Evolutionary conservation across 2,329 filamentous ascomycete genomes (phyloP).

Genomic region (Colletotrichum incanum): DNA sequence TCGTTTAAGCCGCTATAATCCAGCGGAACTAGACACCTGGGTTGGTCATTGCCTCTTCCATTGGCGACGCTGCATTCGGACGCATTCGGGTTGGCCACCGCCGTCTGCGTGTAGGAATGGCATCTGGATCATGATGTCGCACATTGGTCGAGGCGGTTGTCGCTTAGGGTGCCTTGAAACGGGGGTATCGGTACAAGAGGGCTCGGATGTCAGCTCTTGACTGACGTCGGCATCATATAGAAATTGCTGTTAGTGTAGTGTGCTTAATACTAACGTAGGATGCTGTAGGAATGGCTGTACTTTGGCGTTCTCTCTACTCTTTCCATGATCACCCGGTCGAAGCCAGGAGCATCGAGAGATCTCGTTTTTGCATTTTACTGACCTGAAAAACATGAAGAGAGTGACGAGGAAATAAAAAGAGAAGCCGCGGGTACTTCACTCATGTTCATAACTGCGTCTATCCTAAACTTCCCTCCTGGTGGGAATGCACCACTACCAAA

Average conservation of each 20-base stretch:
- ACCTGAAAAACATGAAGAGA: not conserved
- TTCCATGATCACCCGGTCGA: too few species aligned
- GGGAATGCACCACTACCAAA: not conserved
- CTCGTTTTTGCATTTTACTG: too few species aligned
- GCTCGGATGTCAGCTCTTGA: not conserved
- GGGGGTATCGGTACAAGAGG: not conserved
- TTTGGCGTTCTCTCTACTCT: not conserved
- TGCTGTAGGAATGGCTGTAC: not conserved
- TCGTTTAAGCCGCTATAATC: not conserved
- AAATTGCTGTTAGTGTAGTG: not conserved
- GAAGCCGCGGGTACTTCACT: not conserved
- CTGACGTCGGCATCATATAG: not conserved
- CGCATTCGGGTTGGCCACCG: not conserved
- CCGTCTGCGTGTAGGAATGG: not conserved
- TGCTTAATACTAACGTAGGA: not conserved
- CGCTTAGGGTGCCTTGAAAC: not conserved
- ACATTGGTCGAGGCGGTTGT: not conserved
- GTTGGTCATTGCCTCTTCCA: not conserved
- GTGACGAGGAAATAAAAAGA: not conserved
- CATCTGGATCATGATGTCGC: not conserved
- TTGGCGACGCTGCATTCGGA: not conserved
- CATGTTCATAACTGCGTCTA: not conserved
- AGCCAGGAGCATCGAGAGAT: not conserved
- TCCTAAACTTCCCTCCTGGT: not conserved
- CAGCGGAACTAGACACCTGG: not conserved